Base-by-base conservation (phyloP, 1,284 basidiomycete genomes). In the Anthracocystis setariae region DNA sequence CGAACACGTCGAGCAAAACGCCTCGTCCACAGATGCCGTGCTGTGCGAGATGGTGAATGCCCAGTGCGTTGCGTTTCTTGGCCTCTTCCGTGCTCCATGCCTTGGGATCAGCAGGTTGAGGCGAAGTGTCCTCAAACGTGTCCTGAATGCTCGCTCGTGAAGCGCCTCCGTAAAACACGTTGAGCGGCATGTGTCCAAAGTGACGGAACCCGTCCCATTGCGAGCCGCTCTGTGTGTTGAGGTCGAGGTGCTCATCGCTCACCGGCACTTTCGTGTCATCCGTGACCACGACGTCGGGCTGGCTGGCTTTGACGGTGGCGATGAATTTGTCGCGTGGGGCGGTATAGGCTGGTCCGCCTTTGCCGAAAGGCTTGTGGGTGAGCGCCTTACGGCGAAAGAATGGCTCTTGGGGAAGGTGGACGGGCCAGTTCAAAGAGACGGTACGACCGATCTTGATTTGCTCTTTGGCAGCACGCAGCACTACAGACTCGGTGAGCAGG, bases 221-320 rank as follows among this genome's bases (percentile, higher is more conserved):
- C 3, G 89, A 87, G 23, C 90, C 89, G 0, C 89, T 89, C 84
- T 91, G 90, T 0, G 89, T 89, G 68, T 91, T 91, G 88, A 90
- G 67, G 13, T 77, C 51, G 9, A 84, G 58, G 33, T 74, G 48
- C 50, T 84, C 84, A 21, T 82, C 80, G 20, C 46, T 64, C 23
- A 78, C 39, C 15, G 65, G 61, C 24, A 69, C 60, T 15, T 55
- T 62, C 15, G 47, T n/a, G 21, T 73, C 60, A 9, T 58, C 48
- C 3, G 35, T n/a, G 18, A 60, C 60, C 21, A 54, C 15, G 2
- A 74, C 57, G 40, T 66, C 57, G 2, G 51, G 51, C 13, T 52
- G 29, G 23, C 54, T 49, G n/a, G 46, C 45, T 10, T 56, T 44
- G 8, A 69, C 33, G 5, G 15, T 24, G 1, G 64, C 61, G 20